phyloP scores from a whole-genome alignment of 1,139 yeast species.

The Pichia sp. region DNA sequence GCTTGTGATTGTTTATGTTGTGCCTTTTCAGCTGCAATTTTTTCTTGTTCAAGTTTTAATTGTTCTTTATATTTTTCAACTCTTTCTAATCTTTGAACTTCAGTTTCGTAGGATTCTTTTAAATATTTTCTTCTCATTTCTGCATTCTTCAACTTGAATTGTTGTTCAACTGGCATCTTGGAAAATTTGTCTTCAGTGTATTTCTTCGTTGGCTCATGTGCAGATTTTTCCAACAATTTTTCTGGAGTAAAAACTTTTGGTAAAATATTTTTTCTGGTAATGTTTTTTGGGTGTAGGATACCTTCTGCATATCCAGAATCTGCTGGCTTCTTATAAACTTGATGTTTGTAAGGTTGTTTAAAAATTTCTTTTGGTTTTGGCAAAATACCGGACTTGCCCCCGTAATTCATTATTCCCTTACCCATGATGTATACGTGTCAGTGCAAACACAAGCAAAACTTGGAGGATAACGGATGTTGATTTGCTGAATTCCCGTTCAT shows the following conservation, averaged over 20 bases:
- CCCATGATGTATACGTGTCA: too few relatives aligned
- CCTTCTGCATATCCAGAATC: constrained; percentile 71
- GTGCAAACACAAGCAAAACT: too few relatives aligned
- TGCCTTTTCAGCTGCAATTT: constrained; percentile 31
- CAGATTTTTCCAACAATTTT: constrained; percentile 29
- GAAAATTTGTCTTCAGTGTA: constrained; percentile 26
- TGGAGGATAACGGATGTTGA: too few relatives aligned
- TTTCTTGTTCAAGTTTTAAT: constrained; percentile 34
- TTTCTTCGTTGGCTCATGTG: constrained; percentile 33
- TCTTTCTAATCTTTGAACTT: constrained; percentile 46
- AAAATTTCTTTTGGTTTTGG: constrained; percentile 72
- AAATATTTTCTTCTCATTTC: constrained; percentile 70
- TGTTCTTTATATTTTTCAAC: constrained; percentile 27
- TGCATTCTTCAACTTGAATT: constrained; percentile 52
- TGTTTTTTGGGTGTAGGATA: constrained; percentile 63
- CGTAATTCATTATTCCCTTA: constrained; percentile 45
- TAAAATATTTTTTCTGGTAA: constrained; percentile 49
- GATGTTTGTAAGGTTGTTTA: constrained; percentile 59
- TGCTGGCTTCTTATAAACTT: constrained; percentile 42
- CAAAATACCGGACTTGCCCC: constrained; percentile 76
- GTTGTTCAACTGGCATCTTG: constrained; percentile 42
- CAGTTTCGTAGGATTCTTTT: constrained; percentile 58
- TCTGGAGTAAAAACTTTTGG: constrained; percentile 45
- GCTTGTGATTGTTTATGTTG: constrained; percentile 43
- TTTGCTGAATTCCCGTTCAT: too few relatives aligned